Conservation (phyloP, 768 basidiomycete genomes). For the Pseudohyphozyma bogoriensis region DNA sequence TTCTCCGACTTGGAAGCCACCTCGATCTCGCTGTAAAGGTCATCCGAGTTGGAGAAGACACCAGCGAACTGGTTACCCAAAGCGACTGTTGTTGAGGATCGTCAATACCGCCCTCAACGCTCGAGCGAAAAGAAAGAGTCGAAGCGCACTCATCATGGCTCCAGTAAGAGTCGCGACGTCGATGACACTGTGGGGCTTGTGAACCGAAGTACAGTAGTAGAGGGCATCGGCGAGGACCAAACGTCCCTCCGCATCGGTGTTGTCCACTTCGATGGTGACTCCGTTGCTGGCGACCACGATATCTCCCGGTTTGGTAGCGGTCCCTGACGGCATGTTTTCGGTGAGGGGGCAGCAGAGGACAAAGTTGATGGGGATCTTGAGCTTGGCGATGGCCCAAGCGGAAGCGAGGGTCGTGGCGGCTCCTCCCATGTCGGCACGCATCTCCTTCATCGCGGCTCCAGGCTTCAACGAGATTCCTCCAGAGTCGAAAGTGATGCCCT, state of each 20-base stretch:
- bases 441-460: conserved; percentile 47
- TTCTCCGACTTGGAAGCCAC: conserved; percentile 48
- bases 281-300: conserved; percentile 43
- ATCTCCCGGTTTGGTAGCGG: conserved; percentile 65
- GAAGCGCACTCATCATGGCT: conserved; percentile 59
- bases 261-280: conserved; percentile 75
- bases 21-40: conserved; percentile 60
- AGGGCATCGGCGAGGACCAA: conserved; percentile 54
- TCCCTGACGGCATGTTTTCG: conserved; percentile 69
- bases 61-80: conserved; percentile 68
- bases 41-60: conserved; percentile 55
- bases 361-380: conserved; percentile 69
- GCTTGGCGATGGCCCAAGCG: conserved; percentile 66
- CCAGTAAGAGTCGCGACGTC: conserved; percentile 67
- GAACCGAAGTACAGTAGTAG: conserved; percentile 66
- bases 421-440: conserved; percentile 79
- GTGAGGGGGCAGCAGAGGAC: conserved; percentile 62
- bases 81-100: too few species aligned
- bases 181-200: conserved; percentile 69
- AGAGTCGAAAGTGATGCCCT: conserved; percentile 58
- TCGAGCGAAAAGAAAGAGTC: too few species aligned
- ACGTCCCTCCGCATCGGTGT: conserved; percentile 44
- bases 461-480: conserved; percentile 62
- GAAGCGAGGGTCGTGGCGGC: conserved; percentile 68
- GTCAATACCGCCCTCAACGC: too few species aligned